Evolutionary conservation across 352 stramenopile species (phyloP).

Genomic region (Globisporangium nodosum): DNA sequence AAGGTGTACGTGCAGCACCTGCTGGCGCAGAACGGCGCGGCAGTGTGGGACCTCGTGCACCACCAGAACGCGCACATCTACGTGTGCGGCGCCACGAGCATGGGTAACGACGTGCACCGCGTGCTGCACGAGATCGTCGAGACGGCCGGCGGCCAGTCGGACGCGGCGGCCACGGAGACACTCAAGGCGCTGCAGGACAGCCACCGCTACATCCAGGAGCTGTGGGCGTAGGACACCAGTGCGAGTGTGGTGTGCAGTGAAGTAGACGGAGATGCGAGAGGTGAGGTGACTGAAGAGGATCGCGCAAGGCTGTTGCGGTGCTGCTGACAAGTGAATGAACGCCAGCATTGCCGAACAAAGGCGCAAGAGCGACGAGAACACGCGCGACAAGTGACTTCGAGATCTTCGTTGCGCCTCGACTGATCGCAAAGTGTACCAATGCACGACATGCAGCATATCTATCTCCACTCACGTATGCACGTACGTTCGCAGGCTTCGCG

Average conservation of each 20-base stretch:
- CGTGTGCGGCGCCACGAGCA: conserved; percentile 95
- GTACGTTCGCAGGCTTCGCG: no score
- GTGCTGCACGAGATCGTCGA: conserved; percentile 86
- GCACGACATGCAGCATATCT: background rate
- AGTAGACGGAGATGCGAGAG: background rate
- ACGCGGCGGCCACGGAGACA: conserved; percentile 61
- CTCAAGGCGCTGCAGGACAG: conserved; percentile 88
- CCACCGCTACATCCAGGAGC: conserved; percentile 94
- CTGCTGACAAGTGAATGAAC: background rate
- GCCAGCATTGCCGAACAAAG: no score
- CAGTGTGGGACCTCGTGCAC: conserved; percentile 56
- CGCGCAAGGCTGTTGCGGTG: background rate
- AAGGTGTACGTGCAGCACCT: conserved; percentile 99
- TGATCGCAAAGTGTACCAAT: no score
- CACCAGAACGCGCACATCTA: conserved; percentile 90
- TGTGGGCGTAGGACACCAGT: conserved; percentile 72
- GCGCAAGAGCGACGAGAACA: no score
- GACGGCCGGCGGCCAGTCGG: conserved; percentile 47
- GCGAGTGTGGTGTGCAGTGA: background rate
- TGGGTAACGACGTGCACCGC: conserved; percentile 96
- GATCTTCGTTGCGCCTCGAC: no score
- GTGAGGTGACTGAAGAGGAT: background rate
- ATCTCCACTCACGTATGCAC: background rate
- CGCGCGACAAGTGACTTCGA: no score
- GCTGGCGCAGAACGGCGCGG: conserved; percentile 68